Evolutionary conservation across 2,329 filamentous ascomycete species (phyloP), one percentile per base, ranked within the genome.

Genomic region (Calonectria fujianensis): DNA sequence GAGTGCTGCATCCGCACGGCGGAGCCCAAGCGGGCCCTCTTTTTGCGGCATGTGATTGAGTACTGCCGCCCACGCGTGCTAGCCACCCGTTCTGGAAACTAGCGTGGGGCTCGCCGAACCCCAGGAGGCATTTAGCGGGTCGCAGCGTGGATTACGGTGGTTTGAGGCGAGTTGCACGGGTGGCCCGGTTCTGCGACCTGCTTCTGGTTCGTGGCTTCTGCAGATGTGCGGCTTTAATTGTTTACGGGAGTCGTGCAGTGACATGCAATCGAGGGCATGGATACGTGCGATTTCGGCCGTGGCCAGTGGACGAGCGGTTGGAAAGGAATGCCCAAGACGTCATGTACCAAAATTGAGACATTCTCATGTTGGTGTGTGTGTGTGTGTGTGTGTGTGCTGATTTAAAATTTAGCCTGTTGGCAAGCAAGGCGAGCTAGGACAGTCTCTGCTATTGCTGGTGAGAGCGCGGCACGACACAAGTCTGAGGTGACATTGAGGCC

Each of bases 11-110:
- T 77, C 77, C 74, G 75, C 69, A 74, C 37, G 74, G 74, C 77
- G 77, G 75, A 77, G 74, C 41, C 73, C 20, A 35, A 61, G 48
- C 50, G 54, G 50, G 61, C 45, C 68, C 48, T 69, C 73, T 71
- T 75, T 51, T 51, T 63, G n/a, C 76, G 74, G 75, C 79, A 80
- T 80, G 77, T 80, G 79, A 80, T 75, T 77, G 72, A 69, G 72
- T 50, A 20, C 31, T 67, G 24, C 35, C 66, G 32, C 35, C 27
- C 37, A 50, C 61, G 45, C 32, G 35, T 54, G 65, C 54, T 54
- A 31, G 35, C 51, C 39, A 52, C 72, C 67, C 32, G 27, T 74
- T 66, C 67, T 74, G 72, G 72, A 70, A 74, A 45, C 45, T 27
- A 64, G 64, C 65, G 54, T 73, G 71, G 71, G 71, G 27, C 57